phyloP scores from a whole-genome alignment of 2,329 filamentous ascomycete genomes.

The Lasiodiplodia theobromae region DNA sequence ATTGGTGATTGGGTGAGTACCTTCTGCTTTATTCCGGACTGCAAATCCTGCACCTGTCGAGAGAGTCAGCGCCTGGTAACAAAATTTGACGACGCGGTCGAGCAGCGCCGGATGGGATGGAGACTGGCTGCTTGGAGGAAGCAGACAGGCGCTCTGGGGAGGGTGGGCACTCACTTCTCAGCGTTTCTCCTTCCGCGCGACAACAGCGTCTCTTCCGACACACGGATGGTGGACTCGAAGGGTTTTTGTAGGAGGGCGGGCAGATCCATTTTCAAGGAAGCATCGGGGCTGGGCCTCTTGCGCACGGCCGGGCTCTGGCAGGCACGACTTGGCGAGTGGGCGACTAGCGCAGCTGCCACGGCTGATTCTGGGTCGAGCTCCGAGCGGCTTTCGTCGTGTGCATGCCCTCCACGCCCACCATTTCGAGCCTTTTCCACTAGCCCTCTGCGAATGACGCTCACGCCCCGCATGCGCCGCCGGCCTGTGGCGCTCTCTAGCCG shows the following conservation, averaged over 20 bases:
- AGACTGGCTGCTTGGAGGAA: neutral
- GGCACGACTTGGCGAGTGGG: constrained; percentile 17
- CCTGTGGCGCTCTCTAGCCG: constrained; percentile 22
- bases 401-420: constrained; percentile 12
- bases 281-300: constrained; percentile 18
- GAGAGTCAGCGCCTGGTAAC: constrained; percentile 37
- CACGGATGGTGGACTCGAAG: constrained; percentile 23
- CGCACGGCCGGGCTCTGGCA: constrained; percentile 4
- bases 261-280: constrained; percentile 27
- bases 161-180: constrained; percentile 25
- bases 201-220: constrained; percentile 26
- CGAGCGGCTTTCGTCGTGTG: constrained; percentile 7
- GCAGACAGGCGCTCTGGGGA: constrained; percentile 28
- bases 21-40: constrained; percentile 38
- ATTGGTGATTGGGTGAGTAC: constrained; percentile 33
- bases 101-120: constrained; percentile 33
- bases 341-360: neutral
- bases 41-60: constrained; percentile 45
- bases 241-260: constrained; percentile 29
- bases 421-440: constrained; percentile 19
- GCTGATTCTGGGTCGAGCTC: constrained; percentile 7
- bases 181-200: constrained; percentile 27
- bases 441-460: constrained; percentile 20
- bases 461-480: constrained; percentile 22
- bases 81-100: constrained; percentile 33